Evolutionary conservation across 345 rosid species (phyloP), one percentile per base, ranked within the genome.

Genomic region (Kernera saxatilis): DNA sequence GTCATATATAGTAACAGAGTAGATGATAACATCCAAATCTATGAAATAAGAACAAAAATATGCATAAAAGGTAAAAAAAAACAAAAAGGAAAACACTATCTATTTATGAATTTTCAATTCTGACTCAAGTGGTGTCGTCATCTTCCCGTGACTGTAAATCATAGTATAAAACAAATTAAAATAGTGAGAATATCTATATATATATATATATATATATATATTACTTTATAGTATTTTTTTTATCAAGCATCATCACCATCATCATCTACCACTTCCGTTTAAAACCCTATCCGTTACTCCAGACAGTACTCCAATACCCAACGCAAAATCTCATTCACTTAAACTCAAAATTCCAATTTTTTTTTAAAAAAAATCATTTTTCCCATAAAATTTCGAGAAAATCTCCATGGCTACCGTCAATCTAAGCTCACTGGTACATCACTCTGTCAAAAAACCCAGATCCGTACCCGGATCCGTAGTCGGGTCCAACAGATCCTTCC

Each of bases 341-440:
- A 3, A 60, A 40, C 17, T 3, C 45, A 18, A 57, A 57, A 35
- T 18, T 56, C 44, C 62, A 55, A 32, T 55, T n/a, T n/a, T n/a
- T n/a, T n/a, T n/a, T n/a, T 6, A n/a, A 37, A 23, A 3, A 51
- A 21, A 10, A 25, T 52, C 32, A 35, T 1, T 40, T 5, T 13
- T 25, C 3, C 15, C 17, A 10, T 17, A 5, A 18, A 18, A 2
- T 43, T 43, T 6, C 13, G n/a, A 50, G 21, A 32, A 25, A 18
- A 13, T 21, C 8, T 6, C 8, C 2, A 88, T 88, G 91, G 64
- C 76, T 46, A 82, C 82, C 2, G 50, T 87, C 60, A 79, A 74
- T 79, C 80, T 85, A 41, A 62, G 79, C 23, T 69, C 84, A 13
- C 79, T 83, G 72, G 61, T 73, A 43, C 78, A 78, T n/a, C 68